Conservation (phyloP, 768 basidiomycete genomes). For the Cystofilobasidium capitatum region DNA sequence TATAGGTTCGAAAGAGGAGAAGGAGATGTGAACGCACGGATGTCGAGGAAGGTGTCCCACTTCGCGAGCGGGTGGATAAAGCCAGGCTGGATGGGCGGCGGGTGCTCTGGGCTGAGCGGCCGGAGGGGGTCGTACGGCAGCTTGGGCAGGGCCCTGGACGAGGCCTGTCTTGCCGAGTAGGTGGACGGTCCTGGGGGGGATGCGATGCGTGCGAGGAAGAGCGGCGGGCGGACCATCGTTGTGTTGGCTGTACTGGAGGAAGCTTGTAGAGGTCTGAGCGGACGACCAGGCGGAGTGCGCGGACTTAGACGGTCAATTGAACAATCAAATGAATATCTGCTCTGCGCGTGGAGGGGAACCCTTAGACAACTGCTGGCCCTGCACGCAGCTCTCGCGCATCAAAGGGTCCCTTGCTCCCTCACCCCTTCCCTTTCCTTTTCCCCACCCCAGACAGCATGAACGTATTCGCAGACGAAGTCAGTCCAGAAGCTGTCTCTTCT, state of each 20-base stretch:
- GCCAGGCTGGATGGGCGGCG: constrained; percentile 4
- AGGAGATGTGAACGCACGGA: constrained; percentile 12
- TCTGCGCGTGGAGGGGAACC: not conserved
- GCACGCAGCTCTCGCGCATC: no score
- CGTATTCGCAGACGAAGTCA: constrained; percentile 29
- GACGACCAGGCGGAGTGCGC: not conserved
- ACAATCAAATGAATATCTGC: not conserved
- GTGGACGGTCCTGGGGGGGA: not conserved
- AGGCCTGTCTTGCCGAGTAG: not conserved
- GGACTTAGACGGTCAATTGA: not conserved
- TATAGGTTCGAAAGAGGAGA: not conserved
- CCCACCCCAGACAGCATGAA: constrained; percentile 21
- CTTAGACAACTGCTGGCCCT: not conserved
- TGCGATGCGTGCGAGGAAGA: not conserved
- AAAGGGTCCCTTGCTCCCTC: no score
- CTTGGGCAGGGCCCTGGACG: constrained; percentile 5
- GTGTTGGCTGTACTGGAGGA: no score
- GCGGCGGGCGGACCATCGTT: not conserved
- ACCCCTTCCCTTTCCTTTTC: not conserved
- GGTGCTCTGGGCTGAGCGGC: constrained; percentile 12
- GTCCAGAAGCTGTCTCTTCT: not conserved
- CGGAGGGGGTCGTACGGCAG: constrained; percentile 17
- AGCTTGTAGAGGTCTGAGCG: no score
- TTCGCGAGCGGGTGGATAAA: constrained; percentile 26
- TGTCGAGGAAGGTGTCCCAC: constrained; percentile 27